Evolutionary conservation across 2,329 filamentous ascomycete species (phyloP), one percentile per base, ranked within the genome.

Genomic region (Sporothrix protearum): DNA sequence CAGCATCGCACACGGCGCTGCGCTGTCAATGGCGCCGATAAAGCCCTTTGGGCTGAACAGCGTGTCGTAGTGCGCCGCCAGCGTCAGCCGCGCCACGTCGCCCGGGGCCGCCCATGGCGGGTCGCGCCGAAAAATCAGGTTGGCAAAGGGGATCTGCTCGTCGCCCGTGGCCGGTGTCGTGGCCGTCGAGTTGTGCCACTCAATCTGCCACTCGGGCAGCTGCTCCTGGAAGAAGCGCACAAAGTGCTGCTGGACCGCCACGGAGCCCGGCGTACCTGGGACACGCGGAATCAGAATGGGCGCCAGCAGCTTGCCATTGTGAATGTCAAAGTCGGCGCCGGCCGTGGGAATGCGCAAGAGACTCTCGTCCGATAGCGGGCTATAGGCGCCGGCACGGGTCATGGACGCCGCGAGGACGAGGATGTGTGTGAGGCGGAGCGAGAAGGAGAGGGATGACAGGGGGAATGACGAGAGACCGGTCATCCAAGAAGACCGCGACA

Each of bases 1-100:
- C 72, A 99, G 85, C 86, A 98, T 94, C 0, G 96, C 96, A 80
- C 95, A 98, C 10, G 96, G 94, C 22, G 92, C 96, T 0, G 96
- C 96, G 76, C 93, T 97, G 78, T 99, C 96, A 16, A 89, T 96
- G 0, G 95, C 96, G 0, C 96, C 96, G 72, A 99, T 92, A 79
- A 99, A 99, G 0, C 94, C 95, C 73, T 89, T 83, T 0, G 94
- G 95, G 33, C 84, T 84, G 72, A 91, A 85, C 81, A 97, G 92
- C 78, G 90, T 94, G 77, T 99, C 96, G 79, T 97, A 98, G 79
- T 99, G 96, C 53, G 96, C 96, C 7, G 95, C 96, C 70, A 99
- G 85, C 16, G 93, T 95, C 78, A 98, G 82, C 66, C 94, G 85
- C 55, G 91, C 90, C 2, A 96, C 89, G 75, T 97, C 90, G 0